Evolutionary conservation across 2,329 filamentous ascomycete genomes (phyloP).

Genomic region (Alternaria triticimaculans): DNA sequence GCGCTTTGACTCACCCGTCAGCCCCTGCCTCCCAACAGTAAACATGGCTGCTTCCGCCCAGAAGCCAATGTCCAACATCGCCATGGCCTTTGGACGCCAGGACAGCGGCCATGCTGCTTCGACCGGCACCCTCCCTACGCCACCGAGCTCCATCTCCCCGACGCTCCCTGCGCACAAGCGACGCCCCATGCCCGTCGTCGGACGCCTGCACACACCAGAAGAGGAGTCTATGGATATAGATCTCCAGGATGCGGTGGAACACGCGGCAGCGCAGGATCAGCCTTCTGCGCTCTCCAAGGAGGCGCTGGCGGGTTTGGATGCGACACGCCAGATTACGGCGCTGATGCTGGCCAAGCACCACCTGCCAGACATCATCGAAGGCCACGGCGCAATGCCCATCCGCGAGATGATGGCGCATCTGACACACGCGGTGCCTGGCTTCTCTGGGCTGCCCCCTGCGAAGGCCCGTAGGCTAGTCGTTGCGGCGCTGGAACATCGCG

Average conservation of each 20-base stretch:
- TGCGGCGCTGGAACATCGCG: conserved; percentile 84
- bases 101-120: conserved; percentile 35
- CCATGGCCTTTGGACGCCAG: conserved; percentile 46
- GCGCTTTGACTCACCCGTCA: conserved; percentile 39
- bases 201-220: conserved; percentile 54
- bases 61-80: conserved; percentile 51
- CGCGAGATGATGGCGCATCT: conserved; percentile 95
- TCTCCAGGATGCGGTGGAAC: conserved; percentile 71
- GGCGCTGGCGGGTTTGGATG: conserved; percentile 67
- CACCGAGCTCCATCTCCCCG: conserved; percentile 94
- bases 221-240: conserved; percentile 78
- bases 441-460: conserved; percentile 83
- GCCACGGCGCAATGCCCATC: conserved; percentile 90
- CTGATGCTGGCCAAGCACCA: conserved; percentile 86
- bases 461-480: conserved; percentile 92
- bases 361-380: conserved; percentile 86
- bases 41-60: conserved; percentile 47
- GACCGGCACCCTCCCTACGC: conserved; percentile 73
- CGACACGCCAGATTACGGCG: conserved; percentile 82
- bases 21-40: conserved; percentile 23
- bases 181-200: conserved; percentile 60
- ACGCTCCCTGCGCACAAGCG: conserved; percentile 81
- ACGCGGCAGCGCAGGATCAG: conserved; percentile 54
- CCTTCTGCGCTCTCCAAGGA: conserved; percentile 55
- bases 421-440: conserved; percentile 90